These are phyloP conservation scores for Madurella mycetomatis DNA, from an alignment of 2,329 filamentous ascomycete genomes.

Conservation along the genomic window DNA sequence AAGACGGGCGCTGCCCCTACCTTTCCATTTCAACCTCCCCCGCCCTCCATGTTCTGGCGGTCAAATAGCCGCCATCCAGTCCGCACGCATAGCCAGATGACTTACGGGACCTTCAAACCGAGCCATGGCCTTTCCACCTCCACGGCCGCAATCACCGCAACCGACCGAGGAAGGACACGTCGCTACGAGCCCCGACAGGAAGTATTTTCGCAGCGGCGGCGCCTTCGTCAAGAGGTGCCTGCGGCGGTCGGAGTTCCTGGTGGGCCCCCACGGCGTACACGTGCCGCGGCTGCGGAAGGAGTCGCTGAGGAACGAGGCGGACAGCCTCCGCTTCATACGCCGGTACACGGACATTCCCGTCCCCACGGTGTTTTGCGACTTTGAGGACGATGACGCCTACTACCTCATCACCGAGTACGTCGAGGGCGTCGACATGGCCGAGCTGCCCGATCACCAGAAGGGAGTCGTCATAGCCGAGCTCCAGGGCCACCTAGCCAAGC, in stretches of 20 bases:
- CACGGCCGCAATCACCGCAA: neutral
- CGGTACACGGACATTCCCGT: constrained; percentile 29
- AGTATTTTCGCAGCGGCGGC: constrained; percentile 28
- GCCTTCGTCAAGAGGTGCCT: constrained; percentile 32
- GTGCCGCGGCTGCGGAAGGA: constrained; percentile 30
- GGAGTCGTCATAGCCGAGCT: constrained; percentile 26
- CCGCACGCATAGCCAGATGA: neutral
- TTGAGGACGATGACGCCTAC: constrained; percentile 31
- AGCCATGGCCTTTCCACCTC: constrained; percentile 3
- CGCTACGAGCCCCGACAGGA: constrained; percentile 28
- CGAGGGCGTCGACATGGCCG: constrained; percentile 29
- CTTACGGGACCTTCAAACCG: neutral
- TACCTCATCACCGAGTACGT: constrained; percentile 31
- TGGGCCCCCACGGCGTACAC: constrained; percentile 27
- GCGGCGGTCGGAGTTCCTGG: constrained; percentile 29
- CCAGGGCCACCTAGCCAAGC: constrained; percentile 22
- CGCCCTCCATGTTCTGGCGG: neutral
- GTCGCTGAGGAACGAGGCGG: constrained; percentile 30
- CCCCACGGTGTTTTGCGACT: constrained; percentile 25
- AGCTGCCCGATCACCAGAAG: constrained; percentile 27
- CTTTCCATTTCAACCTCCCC: neutral
- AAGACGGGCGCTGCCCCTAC: constrained; percentile 4
- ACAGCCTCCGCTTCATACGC: constrained; percentile 25
- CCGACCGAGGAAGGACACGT: constrained; percentile 25
- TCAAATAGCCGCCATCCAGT: neutral